Evolutionary conservation across 2,329 filamentous ascomycete genomes (phyloP).

Genomic region (Penicillium sp.): DNA sequence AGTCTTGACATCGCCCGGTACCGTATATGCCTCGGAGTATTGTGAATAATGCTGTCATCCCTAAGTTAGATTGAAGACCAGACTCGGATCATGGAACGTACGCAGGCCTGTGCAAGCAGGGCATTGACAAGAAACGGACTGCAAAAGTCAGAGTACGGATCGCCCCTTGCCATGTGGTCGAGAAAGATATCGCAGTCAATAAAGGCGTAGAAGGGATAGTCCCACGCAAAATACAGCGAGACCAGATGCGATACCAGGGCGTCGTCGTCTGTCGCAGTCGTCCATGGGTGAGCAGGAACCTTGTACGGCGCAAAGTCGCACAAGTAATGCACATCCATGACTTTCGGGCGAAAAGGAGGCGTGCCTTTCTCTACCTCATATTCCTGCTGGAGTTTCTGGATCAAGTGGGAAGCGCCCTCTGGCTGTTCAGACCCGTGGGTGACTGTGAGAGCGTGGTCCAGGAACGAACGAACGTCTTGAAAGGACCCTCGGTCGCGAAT

Average conservation of each 20-base stretch:
- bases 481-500: constrained; percentile 32
- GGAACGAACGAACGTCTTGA: constrained; percentile 31
- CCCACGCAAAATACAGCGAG: constrained; percentile 92
- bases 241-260: constrained; percentile 79
- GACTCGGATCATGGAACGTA: constrained; percentile 13
- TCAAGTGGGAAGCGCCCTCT: constrained; percentile 12
- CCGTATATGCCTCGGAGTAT: constrained; percentile 33
- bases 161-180: constrained; percentile 49
- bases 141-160: constrained; percentile 69
- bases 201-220: constrained; percentile 85
- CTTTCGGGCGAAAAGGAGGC: constrained; percentile 28
- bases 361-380: constrained; percentile 27
- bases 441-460: constrained; percentile 25
- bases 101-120: constrained; percentile 66
- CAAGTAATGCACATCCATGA: constrained; percentile 35
- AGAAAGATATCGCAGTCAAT: constrained; percentile 78
- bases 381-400: constrained; percentile 22
- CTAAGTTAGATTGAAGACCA: neutral
- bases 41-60: constrained; percentile 30
- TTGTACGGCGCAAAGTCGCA: constrained; percentile 30
- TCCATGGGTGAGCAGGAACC: constrained; percentile 64
- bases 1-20: constrained; percentile 32
- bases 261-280: constrained; percentile 74
- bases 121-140: constrained; percentile 83
- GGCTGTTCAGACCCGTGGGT: constrained; percentile 6